phyloP scores from a whole-genome alignment of 2,329 filamentous ascomycete genomes.

The Neofusicoccum laricinum region DNA sequence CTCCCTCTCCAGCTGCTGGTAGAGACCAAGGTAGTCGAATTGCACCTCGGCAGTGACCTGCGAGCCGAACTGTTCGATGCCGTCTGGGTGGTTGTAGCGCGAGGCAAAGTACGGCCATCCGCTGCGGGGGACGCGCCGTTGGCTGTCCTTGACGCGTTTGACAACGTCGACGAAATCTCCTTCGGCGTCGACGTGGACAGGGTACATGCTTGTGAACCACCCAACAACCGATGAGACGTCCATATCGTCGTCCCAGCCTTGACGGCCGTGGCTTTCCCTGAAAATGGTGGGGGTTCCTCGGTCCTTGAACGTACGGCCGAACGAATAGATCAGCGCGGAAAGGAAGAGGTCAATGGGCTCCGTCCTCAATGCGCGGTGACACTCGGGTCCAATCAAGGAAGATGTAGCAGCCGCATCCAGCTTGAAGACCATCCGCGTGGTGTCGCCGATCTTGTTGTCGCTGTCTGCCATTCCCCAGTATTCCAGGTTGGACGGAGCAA shows the following conservation, averaged over 20 bases:
- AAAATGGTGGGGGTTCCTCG: slow-evolving; percentile 16
- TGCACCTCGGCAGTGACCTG: slow-evolving; percentile 50
- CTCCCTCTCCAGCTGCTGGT: slow-evolving; percentile 47
- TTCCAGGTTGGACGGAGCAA: slow-evolving; percentile 28
- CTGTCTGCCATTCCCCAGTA: slow-evolving; percentile 39
- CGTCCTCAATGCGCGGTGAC: background rate
- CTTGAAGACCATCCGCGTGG: slow-evolving; percentile 29
- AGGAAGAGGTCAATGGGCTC: slow-evolving; percentile 13
- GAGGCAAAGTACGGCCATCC: slow-evolving; percentile 4
- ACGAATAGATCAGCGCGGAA: background rate
- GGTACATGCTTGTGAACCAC: slow-evolving; percentile 21
- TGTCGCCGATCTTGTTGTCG: slow-evolving; percentile 33
- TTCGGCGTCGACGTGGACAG: background rate
- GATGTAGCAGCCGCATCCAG: slow-evolving; percentile 31
- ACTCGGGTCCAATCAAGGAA: background rate
- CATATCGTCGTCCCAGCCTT: slow-evolving; percentile 22
- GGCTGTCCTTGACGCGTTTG: background rate
- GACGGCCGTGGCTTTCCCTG: slow-evolving; percentile 24
- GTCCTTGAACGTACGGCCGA: slow-evolving; percentile 2
- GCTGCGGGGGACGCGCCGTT: background rate
- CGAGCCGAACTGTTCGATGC: background rate
- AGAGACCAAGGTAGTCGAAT: slow-evolving; percentile 55
- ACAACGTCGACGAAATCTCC: background rate
- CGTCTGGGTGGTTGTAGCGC: background rate
- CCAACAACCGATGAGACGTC: slow-evolving; percentile 25